Conservation (phyloP, 768 basidiomycete genomes). For the Leccinum rimulosum region DNA sequence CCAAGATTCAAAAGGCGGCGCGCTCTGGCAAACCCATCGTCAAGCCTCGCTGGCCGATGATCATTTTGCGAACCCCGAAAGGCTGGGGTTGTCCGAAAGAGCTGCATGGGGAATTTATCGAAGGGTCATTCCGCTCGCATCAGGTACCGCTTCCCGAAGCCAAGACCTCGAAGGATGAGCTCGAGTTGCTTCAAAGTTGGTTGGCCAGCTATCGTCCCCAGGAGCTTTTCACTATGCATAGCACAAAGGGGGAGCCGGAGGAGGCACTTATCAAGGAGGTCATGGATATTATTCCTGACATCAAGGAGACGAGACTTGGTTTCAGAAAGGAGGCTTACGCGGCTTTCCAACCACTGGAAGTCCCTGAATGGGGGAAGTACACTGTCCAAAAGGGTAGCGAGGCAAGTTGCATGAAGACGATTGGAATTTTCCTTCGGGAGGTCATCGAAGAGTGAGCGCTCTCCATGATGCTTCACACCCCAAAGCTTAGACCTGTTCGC, state of each 20-base stretch:
- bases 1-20: slow-evolving; percentile 76
- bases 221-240: slow-evolving; percentile 54
- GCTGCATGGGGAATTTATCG: slow-evolving; percentile 68
- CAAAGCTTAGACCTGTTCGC: not conserved
- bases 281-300: slow-evolving; percentile 55
- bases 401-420: slow-evolving; percentile 74
- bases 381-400: slow-evolving; percentile 53
- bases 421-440: slow-evolving; percentile 55
- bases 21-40: slow-evolving; percentile 71
- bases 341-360: slow-evolving; percentile 55
- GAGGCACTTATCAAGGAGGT: slow-evolving; percentile 56
- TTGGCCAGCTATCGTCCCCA: slow-evolving; percentile 65
- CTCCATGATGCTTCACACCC: not conserved
- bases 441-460: slow-evolving; percentile 51
- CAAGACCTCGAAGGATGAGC: slow-evolving; percentile 61
- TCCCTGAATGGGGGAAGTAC: slow-evolving; percentile 64
- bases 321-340: slow-evolving; percentile 67
- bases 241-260: slow-evolving; percentile 21
- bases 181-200: slow-evolving; percentile 67
- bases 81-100: slow-evolving; percentile 69
- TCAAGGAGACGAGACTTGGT: slow-evolving; percentile 62
- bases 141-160: slow-evolving; percentile 84
- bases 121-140: slow-evolving; percentile 82
- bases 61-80: slow-evolving; percentile 86
- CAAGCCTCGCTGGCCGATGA: slow-evolving; percentile 90